Evolutionary conservation across 75 land plant species (phyloP).

Genomic region (Picea sitchensis): DNA sequence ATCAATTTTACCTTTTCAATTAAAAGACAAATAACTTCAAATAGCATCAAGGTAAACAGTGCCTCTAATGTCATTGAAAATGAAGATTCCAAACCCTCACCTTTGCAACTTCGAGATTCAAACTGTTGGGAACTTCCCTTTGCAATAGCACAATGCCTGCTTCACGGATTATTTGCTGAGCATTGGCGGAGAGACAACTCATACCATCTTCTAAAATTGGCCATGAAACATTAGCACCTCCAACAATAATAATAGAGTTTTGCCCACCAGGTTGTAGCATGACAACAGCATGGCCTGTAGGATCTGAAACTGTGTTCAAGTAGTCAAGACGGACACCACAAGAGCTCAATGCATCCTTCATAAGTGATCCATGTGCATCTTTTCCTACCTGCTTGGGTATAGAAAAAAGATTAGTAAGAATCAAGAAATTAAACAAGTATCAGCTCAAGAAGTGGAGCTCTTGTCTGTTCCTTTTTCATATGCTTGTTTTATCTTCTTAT

Average conservation of each 20-base stretch:
- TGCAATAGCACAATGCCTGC: constrained; percentile 86
- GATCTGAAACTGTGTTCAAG: constrained; percentile 31
- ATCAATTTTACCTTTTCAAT: no score
- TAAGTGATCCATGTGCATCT: constrained; percentile 69
- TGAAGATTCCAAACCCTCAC: constrained; percentile 21
- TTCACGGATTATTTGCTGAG: constrained; percentile 44
- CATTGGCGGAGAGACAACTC: constrained; percentile 20
- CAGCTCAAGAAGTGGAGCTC: no score
- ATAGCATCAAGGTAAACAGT: no score
- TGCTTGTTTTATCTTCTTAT: no score
- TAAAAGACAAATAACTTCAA: no score
- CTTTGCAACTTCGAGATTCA: constrained; percentile 91
- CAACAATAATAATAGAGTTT: constrained; percentile 89
- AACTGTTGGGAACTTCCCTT: constrained; percentile 83
- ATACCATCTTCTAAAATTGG: constrained; percentile 13
- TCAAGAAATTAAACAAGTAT: no score
- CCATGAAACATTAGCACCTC: constrained; percentile 89
- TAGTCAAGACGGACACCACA: constrained; percentile 64
- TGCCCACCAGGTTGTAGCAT: constrained; percentile 84
- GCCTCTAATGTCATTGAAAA: not conserved
- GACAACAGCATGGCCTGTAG: constrained; percentile 95
- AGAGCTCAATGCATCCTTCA: constrained; percentile 51
- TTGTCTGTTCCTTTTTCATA: no score
- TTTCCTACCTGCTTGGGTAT: constrained; percentile 38
- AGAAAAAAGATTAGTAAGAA: no score